Base-by-base conservation (phyloP, 352 stramenopile species). In the Globisporangium carolinianum region DNA sequence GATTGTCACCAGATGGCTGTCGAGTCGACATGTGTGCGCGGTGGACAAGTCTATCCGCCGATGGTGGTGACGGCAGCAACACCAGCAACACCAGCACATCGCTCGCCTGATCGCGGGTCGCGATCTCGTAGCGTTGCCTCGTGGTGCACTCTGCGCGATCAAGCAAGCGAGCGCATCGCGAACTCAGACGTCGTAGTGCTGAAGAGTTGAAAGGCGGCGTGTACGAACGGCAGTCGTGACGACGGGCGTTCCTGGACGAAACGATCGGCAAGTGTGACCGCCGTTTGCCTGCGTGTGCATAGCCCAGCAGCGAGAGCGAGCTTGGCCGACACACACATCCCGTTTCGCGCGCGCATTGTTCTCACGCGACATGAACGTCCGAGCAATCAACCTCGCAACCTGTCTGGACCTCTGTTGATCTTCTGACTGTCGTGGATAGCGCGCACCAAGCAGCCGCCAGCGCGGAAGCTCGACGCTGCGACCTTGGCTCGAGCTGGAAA, bases 1-100 rank as follows among this genome's bases (percentile, higher is more conserved):
- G 53, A 59, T 59, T 59, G 53, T 12, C 11, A 35, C 53, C 53
- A 59, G 53, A 37, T 51, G 43, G 17, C 24, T 49, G 45, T 49
- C 45, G 45, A 49, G n/a, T 49, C 45, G 12, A 47, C 42, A 47
- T 47, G 12, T 17, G 42, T 15, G 42, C 42, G 15, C 9, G 12
- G 11, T n/a, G 6, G 42, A 11, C 4, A 11, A 17, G 42, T 15
- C 42, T 47, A 47, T 47, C 42, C 11, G 42, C 12, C 24, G 24
- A 32, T 32, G 24, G 42, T 46, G 10, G 41, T 14, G 38, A 42
- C 38, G 38, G 11, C 12, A 14, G 42, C 42, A 35, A 35, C n/a
- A 35, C 14, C 45, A 32, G 15, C 45, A 15, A n/a, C 42, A 5
- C 38, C 38, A 11, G 24, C 24, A 32, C 24, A 32, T 32, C 24